Base-by-base conservation (phyloP, 169 alveolate species). In the Plasmodium gonderi region DNA sequence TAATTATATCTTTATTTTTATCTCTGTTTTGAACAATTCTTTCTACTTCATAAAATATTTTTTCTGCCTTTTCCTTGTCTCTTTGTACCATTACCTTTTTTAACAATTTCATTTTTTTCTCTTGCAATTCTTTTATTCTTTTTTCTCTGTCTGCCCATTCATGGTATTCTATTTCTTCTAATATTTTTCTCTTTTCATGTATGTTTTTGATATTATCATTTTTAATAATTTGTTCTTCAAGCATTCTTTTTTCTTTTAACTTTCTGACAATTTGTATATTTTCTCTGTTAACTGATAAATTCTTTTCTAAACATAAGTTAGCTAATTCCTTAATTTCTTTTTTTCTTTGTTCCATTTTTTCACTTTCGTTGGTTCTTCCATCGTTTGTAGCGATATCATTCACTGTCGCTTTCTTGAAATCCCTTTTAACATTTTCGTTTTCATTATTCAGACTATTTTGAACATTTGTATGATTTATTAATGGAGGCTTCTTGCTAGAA, bases 111-210 rank as follows among this genome's bases (percentile, higher is more conserved):
- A 87, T 87, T 87, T 87, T 87, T 76, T 87, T 87, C 33, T 87
- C 93, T 74, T 87, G 93, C 68, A 87, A 74, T 75, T 87, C 93
- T 75, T 87, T 87, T 87, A 87, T 87, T 87, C 93, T 36, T 54
- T 87, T 87, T 87, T 87, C 93, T 65, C 93, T 87, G 69, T 87
- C 93, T 2, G 93, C 93, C 93, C 93, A 87, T 87, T 87, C 93
- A 44, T 87, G 93, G 14, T 74, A 87, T 54, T 87, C 93, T 20
- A 87, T 87, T 74, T 87, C 79, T 45, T 87, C 93, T 65, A 87
- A 36, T 33, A 87, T 87, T 87, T 76, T 75, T 87, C 93, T 85
- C 49, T 75, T 85, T 38, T 85, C 92, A 31, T 85, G 80, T 74
- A 85, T 42, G 44, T 85, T 76, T 85, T 85, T 85, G 31, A 85